Conservation (phyloP, 2,329 filamentous ascomycete genomes). For the Fusarium stilboides region DNA sequence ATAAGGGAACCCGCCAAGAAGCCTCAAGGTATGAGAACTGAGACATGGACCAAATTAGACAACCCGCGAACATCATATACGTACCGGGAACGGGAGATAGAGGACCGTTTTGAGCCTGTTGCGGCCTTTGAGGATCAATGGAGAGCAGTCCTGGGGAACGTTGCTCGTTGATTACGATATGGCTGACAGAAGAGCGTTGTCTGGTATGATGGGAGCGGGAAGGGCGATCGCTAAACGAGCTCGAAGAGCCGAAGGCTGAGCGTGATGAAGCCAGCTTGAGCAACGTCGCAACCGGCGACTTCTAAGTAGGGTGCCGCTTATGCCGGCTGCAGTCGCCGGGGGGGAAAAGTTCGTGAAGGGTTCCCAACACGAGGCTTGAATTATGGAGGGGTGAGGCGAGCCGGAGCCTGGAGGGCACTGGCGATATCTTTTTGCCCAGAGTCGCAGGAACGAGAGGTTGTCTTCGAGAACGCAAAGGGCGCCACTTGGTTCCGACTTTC, state of each 20-base stretch:
- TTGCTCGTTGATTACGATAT: constrained; percentile 52
- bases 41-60: constrained; percentile 40
- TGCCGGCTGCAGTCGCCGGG: constrained; percentile 11
- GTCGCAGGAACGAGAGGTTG: constrained; percentile 24
- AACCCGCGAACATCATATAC: constrained; percentile 47
- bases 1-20: constrained; percentile 27
- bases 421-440: constrained; percentile 9
- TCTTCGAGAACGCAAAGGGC: constrained; percentile 21
- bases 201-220: constrained; percentile 66
- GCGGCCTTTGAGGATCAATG: constrained; percentile 51
- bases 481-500: constrained; percentile 36
- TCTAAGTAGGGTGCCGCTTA: constrained; percentile 31
- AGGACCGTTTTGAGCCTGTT: constrained; percentile 47
- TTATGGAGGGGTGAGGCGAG: constrained; percentile 11
- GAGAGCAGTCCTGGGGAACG: constrained; percentile 52
- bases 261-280: constrained; percentile 67
- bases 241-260: constrained; percentile 67
- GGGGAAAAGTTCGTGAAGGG: constrained; percentile 17
- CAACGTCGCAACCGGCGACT: constrained; percentile 47
- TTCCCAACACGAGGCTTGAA: constrained; percentile 33
- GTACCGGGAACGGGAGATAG: constrained; percentile 72
- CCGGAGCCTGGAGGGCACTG: constrained; percentile 10
- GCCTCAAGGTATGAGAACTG: constrained; percentile 32
- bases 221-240: constrained; percentile 66
- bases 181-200: constrained; percentile 63